A percentile compares a stretch with the other conserved stretches of the same genome.
Conservation (phyloP, 768 basidiomycete genomes). For the Serendipita sp. region DNA sequence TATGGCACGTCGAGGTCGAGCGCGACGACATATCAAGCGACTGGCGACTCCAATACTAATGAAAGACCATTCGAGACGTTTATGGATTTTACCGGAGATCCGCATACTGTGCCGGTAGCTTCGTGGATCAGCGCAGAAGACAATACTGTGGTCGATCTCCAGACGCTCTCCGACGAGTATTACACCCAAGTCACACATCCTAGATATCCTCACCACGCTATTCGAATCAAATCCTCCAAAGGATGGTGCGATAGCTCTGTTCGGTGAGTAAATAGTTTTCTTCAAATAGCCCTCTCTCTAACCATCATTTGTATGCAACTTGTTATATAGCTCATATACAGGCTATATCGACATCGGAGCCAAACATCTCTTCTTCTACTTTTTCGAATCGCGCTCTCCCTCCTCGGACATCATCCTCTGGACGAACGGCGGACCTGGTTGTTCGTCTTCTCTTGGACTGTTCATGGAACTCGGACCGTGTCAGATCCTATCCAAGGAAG, state of each 20-base stretch:
- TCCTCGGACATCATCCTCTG: slow-evolving; percentile 4
- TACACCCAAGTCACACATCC: slow-evolving; percentile 11
- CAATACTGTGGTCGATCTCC: neutral
- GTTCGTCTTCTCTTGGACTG: slow-evolving; percentile 40
- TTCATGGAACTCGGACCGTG: slow-evolving; percentile 48
- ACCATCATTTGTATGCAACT: neutral
- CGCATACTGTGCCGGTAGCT: too few relatives aligned
- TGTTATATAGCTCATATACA: slow-evolving; percentile 14
- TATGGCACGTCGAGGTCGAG: too few relatives aligned
- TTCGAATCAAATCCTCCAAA: slow-evolving; percentile 25
- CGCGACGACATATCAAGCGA: too few relatives aligned
- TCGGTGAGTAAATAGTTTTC: slow-evolving; percentile 5
- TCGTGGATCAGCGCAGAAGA: neutral
- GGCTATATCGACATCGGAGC: slow-evolving; percentile 25
- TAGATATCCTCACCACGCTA: slow-evolving; percentile 16
- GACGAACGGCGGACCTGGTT: slow-evolving; percentile 34
- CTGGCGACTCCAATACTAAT: too few relatives aligned
- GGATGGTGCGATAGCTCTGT: slow-evolving; percentile 29
- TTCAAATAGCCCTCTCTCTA: neutral
- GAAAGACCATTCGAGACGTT: too few relatives aligned
- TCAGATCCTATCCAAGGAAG: slow-evolving; percentile 17
- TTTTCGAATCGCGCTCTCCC: slow-evolving; percentile 19
- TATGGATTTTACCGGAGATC: too few relatives aligned
- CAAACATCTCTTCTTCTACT: slow-evolving; percentile 19
- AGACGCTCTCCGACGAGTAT: slow-evolving; percentile 7